phyloP scores from a whole-genome alignment of 2,329 filamentous ascomycete species.

The Diaporthe amygdali region DNA sequence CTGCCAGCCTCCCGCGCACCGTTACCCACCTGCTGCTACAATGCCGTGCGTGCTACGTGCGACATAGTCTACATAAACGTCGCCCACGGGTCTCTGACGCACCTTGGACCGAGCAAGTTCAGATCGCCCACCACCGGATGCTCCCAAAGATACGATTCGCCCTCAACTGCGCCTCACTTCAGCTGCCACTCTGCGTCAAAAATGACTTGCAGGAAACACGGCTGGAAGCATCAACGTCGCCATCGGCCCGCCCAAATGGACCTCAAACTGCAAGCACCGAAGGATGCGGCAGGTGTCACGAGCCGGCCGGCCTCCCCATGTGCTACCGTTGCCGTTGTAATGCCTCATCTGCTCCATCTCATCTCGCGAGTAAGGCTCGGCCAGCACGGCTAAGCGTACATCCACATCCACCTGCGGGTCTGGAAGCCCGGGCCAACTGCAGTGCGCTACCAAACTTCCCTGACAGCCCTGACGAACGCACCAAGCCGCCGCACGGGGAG shows the following conservation, averaged over 20 bases:
- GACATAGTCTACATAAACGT: too few species aligned
- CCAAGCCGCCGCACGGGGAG: neutral
- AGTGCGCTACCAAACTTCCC: neutral
- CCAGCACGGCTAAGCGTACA: neutral
- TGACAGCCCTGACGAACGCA: neutral
- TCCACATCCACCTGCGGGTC: slow-evolving; percentile 1
- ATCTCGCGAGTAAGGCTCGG: neutral
- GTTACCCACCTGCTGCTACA: neutral
- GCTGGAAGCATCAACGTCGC: slow-evolving; percentile 11
- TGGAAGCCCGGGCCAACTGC: slow-evolving; percentile 2
- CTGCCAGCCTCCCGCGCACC: neutral
- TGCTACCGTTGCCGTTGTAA: slow-evolving; percentile 1
- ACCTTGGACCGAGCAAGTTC: slow-evolving; percentile 6
- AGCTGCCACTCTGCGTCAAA: neutral
- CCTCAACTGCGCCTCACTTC: neutral
- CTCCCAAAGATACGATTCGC: slow-evolving; percentile 5
- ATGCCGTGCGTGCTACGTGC: neutral
- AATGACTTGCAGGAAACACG: slow-evolving; percentile 19
- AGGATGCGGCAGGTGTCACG: slow-evolving; percentile 18
- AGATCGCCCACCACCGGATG: neutral
- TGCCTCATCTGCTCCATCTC: neutral
- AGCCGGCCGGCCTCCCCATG: neutral
- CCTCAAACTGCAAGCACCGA: neutral
- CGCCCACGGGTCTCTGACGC: neutral
- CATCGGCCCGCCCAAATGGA: neutral